Percentiles rank a stretch among this genome's conserved stretches.
Conservation (phyloP, 495 filamentous ascomycete genomes). For the Trichoderma parareesei region DNA sequence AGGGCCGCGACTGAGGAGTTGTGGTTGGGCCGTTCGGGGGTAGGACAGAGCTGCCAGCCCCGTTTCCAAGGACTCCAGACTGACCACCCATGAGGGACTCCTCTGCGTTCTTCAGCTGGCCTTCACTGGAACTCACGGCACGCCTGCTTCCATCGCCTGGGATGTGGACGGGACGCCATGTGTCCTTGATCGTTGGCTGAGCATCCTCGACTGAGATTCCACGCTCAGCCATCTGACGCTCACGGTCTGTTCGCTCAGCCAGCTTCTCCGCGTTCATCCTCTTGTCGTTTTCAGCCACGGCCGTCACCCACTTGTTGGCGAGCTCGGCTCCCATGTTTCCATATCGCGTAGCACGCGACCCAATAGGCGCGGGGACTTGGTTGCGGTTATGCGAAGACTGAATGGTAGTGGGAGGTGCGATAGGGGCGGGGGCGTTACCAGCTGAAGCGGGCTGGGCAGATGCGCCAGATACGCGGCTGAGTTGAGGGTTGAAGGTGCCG, state of each 20-base stretch:
- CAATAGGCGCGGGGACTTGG: neutral
- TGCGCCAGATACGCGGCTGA: conserved; percentile 39
- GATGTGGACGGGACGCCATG: conserved; percentile 51
- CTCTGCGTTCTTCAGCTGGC: neutral
- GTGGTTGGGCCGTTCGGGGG: conserved; percentile 7
- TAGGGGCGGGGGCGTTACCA: conserved; percentile 34
- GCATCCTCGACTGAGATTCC: conserved; percentile 23
- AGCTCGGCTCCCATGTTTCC: neutral
- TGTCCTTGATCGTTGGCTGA: conserved; percentile 50
- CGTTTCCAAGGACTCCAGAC: neutral
- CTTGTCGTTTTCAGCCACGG: conserved; percentile 17
- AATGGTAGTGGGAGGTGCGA: conserved; percentile 24
- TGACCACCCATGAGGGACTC: neutral
- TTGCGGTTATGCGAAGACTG: conserved; percentile 7
- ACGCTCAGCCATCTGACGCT: conserved; percentile 23
- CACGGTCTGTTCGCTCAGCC: conserved; percentile 20
- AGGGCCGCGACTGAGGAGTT: conserved; percentile 18
- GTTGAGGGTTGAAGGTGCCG: conserved; percentile 63
- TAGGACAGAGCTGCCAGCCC: conserved; percentile 4
- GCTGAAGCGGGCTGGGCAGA: conserved; percentile 15
- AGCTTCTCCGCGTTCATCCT: conserved; percentile 20
- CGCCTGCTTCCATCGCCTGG: conserved; percentile 23
- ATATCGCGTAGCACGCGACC: conserved; percentile 5
- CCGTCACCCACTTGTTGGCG: conserved; percentile 10
- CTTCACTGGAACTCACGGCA: neutral